Evolutionary conservation across 108 stramenopile species (phyloP).

Genomic region (Cyclotella choctawhatcheeana): DNA sequence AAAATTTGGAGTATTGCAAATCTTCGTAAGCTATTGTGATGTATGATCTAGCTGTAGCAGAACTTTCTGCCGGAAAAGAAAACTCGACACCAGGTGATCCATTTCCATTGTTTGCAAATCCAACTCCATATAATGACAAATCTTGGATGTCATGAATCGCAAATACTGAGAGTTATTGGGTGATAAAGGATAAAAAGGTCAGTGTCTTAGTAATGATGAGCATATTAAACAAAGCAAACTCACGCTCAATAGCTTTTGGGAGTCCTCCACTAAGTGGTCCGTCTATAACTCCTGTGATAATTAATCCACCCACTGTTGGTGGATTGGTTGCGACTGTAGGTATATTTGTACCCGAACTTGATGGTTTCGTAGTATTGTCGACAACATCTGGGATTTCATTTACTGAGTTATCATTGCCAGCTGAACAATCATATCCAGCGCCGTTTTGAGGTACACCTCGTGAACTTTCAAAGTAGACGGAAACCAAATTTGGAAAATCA

Average conservation of each 20-base stretch:
- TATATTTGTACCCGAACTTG: too few species aligned
- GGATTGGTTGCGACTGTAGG: neutral
- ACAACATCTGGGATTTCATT: neutral
- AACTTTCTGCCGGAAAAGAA: slow-evolving; percentile 24
- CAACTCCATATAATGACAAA: slow-evolving; percentile 33
- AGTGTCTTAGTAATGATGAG: too few species aligned
- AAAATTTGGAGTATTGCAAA: slow-evolving; percentile 15
- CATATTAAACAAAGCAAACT: slow-evolving; percentile 6
- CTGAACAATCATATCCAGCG: slow-evolving; percentile 31
- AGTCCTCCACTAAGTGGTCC: slow-evolving; percentile 30
- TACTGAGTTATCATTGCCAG: neutral
- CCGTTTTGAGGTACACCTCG: slow-evolving; percentile 15
- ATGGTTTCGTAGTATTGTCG: neutral
- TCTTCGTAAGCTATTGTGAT: slow-evolving; percentile 23
- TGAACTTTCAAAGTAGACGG: slow-evolving; percentile 29
- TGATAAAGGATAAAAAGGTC: too few species aligned
- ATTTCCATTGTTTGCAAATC: slow-evolving; percentile 35
- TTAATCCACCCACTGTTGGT: neutral
- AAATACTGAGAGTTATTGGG: too few species aligned
- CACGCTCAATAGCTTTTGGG: slow-evolving; percentile 32
- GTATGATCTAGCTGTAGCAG: slow-evolving; percentile 24
- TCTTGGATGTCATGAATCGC: slow-evolving; percentile 22
- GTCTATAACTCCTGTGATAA: slow-evolving; percentile 38
- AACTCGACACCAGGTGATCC: slow-evolving; percentile 20
- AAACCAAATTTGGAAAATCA: slow-evolving; percentile 72